phyloP scores from a whole-genome alignment of 768 basidiomycete species.

The Phlebiopsis flavidoalba region DNA sequence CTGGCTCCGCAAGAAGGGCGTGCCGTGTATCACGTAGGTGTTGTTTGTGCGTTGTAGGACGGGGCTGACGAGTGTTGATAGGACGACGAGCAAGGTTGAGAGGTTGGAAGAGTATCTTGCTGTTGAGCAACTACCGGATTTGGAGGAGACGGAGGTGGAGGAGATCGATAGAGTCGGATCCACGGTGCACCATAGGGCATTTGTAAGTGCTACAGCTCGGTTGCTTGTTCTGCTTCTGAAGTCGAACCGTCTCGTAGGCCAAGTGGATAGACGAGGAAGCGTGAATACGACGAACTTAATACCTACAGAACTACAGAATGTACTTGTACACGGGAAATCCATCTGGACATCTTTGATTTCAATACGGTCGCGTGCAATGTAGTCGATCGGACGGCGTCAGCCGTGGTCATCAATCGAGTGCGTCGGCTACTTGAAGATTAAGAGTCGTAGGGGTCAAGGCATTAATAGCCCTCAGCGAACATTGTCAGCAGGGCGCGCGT shows the following conservation, averaged over 20 bases:
- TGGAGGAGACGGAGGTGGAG: constrained; percentile 23
- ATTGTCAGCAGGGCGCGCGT: too few relatives aligned
- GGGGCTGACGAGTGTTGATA: constrained; percentile 9
- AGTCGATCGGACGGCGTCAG: too few relatives aligned
- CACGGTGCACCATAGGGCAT: constrained; percentile 24
- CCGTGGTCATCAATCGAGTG: too few relatives aligned
- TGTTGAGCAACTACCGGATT: constrained; percentile 33
- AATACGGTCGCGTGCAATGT: too few relatives aligned
- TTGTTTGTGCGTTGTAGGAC: background rate
- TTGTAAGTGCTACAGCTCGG: constrained; percentile 13
- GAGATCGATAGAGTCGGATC: constrained; percentile 25
- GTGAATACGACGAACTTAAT: background rate
- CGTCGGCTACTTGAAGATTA: too few relatives aligned
- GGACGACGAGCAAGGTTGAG: constrained; percentile 36
- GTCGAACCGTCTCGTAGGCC: background rate
- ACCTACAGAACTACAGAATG: too few relatives aligned
- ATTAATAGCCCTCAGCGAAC: too few relatives aligned
- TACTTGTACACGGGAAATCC: too few relatives aligned
- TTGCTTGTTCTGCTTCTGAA: background rate
- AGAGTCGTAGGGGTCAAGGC: too few relatives aligned
- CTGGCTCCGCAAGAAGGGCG: constrained; percentile 28
- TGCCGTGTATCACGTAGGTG: constrained; percentile 29
- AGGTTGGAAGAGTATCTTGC: constrained; percentile 45
- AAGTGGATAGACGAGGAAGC: constrained; percentile 2
- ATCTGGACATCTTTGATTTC: too few relatives aligned